These are phyloP conservation scores for Metarhizium guizhouense DNA, from an alignment of 2,329 filamentous ascomycete species.

Conservation along the genomic window DNA sequence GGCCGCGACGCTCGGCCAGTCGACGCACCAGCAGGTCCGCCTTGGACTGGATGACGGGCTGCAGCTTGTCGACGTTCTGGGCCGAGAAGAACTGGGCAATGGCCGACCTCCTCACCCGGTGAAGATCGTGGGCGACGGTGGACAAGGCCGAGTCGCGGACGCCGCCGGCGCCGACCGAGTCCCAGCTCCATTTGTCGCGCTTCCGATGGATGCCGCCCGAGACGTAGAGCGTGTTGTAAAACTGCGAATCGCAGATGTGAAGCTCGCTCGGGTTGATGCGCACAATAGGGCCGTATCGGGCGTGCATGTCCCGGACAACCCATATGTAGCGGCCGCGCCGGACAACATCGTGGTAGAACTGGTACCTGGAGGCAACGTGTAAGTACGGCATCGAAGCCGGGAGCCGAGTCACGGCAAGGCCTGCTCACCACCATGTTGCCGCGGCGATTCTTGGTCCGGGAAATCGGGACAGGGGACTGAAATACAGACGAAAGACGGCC, in stretches of 20 bases:
- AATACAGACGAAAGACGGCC: no score
- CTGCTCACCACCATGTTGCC: background rate
- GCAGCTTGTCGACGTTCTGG: no score
- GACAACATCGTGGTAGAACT: background rate
- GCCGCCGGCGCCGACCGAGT: background rate
- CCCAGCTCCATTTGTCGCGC: background rate
- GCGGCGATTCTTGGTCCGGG: background rate
- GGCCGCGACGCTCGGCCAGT: background rate
- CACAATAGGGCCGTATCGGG: slow-evolving; percentile 25
- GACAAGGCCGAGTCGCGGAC: background rate
- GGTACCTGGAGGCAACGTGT: no score
- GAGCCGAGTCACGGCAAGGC: no score
- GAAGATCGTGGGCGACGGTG: background rate
- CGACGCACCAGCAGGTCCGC: background rate
- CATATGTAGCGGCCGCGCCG: background rate
- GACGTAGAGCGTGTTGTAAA: slow-evolving; percentile 14
- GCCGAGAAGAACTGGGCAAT: background rate
- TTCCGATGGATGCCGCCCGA: slow-evolving; percentile 5
- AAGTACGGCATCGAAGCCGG: no score
- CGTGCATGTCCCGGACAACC: slow-evolving; percentile 21
- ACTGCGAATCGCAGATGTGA: slow-evolving; percentile 17
- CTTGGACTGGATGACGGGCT: background rate
- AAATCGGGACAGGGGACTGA: background rate
- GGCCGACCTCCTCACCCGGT: background rate
- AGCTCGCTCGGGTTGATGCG: slow-evolving; percentile 18